These are phyloP conservation scores for Leccinum subgranulosum DNA, from an alignment of 768 basidiomycete species.

Conservation along the genomic window DNA sequence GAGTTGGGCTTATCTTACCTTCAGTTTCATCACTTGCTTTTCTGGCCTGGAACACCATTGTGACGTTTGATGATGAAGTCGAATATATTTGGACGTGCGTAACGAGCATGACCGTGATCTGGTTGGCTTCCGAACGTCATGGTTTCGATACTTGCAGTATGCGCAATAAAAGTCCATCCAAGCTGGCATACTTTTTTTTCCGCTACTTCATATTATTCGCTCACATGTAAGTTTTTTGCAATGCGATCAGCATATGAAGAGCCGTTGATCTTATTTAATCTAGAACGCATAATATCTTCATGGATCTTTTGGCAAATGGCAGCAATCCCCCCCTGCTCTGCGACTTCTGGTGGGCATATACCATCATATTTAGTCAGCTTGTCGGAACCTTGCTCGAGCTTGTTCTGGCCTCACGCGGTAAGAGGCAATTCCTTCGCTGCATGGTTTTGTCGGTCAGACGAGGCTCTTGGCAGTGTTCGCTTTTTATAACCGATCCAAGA, in stretches of 20 bases:
- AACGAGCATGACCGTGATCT: neutral
- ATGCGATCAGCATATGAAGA: neutral
- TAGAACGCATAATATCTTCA: constrained; percentile 16
- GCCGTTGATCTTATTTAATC: neutral
- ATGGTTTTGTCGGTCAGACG: neutral
- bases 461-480: constrained; percentile 11
- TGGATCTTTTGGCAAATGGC: constrained; percentile 4
- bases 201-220: constrained; percentile 20
- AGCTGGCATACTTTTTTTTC: constrained; percentile 29
- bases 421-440: neutral
- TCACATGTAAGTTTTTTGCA: constrained; percentile 17
- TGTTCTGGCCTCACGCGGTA: constrained; percentile 17
- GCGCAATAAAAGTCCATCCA: constrained; percentile 18
- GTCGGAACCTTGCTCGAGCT: constrained; percentile 14
- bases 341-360: constrained; percentile 11
- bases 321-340: constrained; percentile 10
- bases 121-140: neutral
- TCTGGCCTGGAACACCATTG: constrained; percentile 12
- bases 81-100: constrained; percentile 17
- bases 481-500: constrained; percentile 17
- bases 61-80: constrained; percentile 19
- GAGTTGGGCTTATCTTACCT: neutral
- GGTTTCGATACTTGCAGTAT: constrained; percentile 18
- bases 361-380: neutral
- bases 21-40: constrained; percentile 13